These are phyloP conservation scores for Rubia tinctorum DNA, from an alignment of 305 asterid genomes.

Conservation along the genomic window DNA sequence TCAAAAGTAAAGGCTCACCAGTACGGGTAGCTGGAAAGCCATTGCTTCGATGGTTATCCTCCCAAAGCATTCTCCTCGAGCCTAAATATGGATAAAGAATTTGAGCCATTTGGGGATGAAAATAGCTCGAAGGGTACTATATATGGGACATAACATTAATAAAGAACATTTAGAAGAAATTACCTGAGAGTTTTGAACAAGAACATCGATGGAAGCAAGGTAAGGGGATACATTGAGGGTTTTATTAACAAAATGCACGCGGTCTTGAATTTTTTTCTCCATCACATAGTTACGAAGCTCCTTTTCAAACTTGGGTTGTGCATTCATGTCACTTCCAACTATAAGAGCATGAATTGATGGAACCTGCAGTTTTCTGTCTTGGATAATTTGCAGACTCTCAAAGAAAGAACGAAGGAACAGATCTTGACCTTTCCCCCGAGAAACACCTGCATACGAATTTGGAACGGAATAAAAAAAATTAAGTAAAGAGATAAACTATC, in stretches of 20 bases:
- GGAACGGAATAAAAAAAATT: not conserved
- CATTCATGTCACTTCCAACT: conserved; percentile 89
- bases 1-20: conserved; percentile 41
- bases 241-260: conserved; percentile 84
- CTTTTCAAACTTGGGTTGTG: conserved; percentile 78
- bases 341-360: conserved; percentile 71
- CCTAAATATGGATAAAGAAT: conserved; percentile 35
- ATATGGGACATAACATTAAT: not conserved
- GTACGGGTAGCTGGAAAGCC: conserved; percentile 96
- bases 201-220: conserved; percentile 80
- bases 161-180: conserved; percentile 11
- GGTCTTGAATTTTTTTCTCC: conserved; percentile 60
- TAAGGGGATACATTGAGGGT: conserved; percentile 90
- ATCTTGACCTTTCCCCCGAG: conserved; percentile 98
- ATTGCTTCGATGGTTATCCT: conserved; percentile 98
- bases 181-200: conserved; percentile 98
- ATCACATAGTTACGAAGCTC: conserved; percentile 74
- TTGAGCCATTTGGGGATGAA: not conserved
- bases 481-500: not conserved
- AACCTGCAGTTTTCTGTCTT: conserved; percentile 59
- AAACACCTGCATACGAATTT: conserved; percentile 58
- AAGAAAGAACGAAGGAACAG: conserved; percentile 75
- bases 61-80: conserved; percentile 97
- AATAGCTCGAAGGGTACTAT: not conserved
- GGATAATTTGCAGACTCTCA: conserved; percentile 68